Evolutionary conservation across 1,284 basidiomycete genomes (phyloP).

Genomic region (Sporisorium iseilematis-ciliati): DNA sequence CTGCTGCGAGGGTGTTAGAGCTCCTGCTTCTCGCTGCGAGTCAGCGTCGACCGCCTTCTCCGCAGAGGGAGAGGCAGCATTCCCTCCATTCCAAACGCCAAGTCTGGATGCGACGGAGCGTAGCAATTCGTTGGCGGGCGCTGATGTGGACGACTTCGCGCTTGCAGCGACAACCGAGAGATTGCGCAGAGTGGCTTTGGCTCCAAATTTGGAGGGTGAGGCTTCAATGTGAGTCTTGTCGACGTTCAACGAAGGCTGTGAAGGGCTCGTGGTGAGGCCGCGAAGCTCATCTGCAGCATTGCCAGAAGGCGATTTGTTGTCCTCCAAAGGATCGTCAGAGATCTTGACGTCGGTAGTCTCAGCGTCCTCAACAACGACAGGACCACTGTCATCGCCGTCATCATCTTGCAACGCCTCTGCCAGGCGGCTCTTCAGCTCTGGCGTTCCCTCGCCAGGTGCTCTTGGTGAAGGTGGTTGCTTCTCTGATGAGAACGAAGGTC

Average conservation of each 20-base stretch:
- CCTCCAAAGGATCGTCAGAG: slow-evolving; percentile 8
- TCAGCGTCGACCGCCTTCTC: slow-evolving; percentile 16
- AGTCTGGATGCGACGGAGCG: slow-evolving; percentile 47
- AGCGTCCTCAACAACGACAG: slow-evolving; percentile 40
- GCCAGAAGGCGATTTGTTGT: background rate
- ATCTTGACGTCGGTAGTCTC: slow-evolving; percentile 38
- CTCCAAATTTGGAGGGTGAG: slow-evolving; percentile 21
- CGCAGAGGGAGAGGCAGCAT: slow-evolving; percentile 6
- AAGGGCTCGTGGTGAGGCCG: slow-evolving; percentile 20
- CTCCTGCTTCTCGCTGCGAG: slow-evolving; percentile 16
- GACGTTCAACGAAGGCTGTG: slow-evolving; percentile 35
- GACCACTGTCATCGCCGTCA: slow-evolving; percentile 11
- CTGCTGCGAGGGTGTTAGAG: slow-evolving; percentile 32
- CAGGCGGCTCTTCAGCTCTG: slow-evolving; percentile 25
- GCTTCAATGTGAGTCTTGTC: slow-evolving; percentile 43
- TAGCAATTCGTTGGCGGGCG: slow-evolving; percentile 49
- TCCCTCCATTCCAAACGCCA: slow-evolving; percentile 30
- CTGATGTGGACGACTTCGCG: slow-evolving; percentile 25
- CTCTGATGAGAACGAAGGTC: slow-evolving; percentile 27
- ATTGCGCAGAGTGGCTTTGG: slow-evolving; percentile 31
- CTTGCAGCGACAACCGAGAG: slow-evolving; percentile 35
- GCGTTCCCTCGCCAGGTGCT: slow-evolving; percentile 21
- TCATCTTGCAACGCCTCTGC: slow-evolving; percentile 32
- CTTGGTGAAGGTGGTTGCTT: slow-evolving; percentile 12
- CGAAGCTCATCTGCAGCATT: slow-evolving; percentile 9